Percentiles rank a stretch among this genome's conserved stretches.
Conservation (phyloP, 2,329 filamentous ascomycete species). For the Talaromyces sp. region DNA sequence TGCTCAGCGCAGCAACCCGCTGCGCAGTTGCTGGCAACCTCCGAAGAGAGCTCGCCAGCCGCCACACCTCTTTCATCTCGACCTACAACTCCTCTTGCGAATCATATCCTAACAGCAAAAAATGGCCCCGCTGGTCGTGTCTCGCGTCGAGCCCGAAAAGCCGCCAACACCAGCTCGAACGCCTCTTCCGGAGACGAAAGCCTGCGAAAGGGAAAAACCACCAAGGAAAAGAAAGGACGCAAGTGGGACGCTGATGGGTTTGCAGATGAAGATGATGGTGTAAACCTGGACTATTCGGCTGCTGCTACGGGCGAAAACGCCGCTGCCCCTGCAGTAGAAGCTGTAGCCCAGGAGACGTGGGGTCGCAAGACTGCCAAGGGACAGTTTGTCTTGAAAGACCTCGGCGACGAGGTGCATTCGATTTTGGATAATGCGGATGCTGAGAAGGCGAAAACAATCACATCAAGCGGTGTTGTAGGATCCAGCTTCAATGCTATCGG, state of each 20-base stretch:
- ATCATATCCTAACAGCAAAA: constrained; percentile 67
- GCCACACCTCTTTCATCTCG: constrained; percentile 70
- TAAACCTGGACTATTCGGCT: constrained; percentile 85
- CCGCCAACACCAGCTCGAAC: constrained; percentile 42
- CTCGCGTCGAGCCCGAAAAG: constrained; percentile 74
- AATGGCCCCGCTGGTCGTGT: constrained; percentile 67
- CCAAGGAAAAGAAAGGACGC: constrained; percentile 70
- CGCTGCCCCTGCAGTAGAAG: constrained; percentile 58
- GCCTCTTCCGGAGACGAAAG: constrained; percentile 78
- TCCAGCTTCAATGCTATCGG: constrained; percentile 76
- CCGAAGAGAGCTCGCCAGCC: constrained; percentile 64
- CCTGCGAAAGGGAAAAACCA: constrained; percentile 51
- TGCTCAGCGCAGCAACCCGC: constrained; percentile 37
- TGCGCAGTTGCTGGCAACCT: constrained; percentile 41
- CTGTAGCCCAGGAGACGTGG: constrained; percentile 74
- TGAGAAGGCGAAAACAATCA: constrained; percentile 45
- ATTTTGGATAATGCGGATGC: constrained; percentile 78
- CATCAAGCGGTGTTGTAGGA: constrained; percentile 63
- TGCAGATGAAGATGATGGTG: constrained; percentile 74
- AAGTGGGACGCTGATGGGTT: constrained; percentile 89
- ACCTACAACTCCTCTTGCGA: constrained; percentile 63
- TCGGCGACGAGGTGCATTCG: constrained; percentile 87
- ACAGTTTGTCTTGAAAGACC: constrained; percentile 86
- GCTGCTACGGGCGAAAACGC: constrained; percentile 51
- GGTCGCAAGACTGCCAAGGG: constrained; percentile 79